Percentiles rank a stretch among this genome's conserved stretches.
Conservation (phyloP, 1,284 basidiomycete species). For the Rhodotorula glutinis region DNA sequence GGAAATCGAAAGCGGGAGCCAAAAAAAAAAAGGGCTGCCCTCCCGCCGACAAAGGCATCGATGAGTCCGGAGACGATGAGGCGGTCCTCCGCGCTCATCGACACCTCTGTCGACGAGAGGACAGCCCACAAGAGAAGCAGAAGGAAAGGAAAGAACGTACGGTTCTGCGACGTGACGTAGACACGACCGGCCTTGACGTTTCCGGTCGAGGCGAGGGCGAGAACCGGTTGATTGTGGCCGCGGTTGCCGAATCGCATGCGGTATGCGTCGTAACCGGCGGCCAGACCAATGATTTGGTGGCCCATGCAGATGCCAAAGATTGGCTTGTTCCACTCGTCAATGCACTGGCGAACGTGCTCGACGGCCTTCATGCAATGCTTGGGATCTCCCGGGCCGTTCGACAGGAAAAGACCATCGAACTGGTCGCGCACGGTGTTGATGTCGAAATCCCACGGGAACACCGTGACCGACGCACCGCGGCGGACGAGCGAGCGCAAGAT, state of each 20-base stretch:
- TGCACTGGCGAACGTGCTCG: constrained; percentile 70
- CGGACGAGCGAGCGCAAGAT: constrained; percentile 89
- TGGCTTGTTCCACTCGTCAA: constrained; percentile 85
- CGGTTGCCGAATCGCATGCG: constrained; percentile 97
- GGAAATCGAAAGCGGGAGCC: too few relatives aligned
- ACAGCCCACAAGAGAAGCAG: not conserved
- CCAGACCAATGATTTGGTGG: constrained; percentile 94
- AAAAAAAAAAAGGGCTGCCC: too few relatives aligned
- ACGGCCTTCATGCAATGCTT: constrained; percentile 83
- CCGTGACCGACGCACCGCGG: constrained; percentile 85
- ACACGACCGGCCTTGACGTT: constrained; percentile 92
- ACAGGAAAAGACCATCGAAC: constrained; percentile 92
- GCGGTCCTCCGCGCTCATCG: not conserved
- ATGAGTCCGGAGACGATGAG: too few relatives aligned
- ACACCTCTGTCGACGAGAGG: not conserved
- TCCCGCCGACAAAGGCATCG: too few relatives aligned
- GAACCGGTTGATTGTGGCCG: constrained; percentile 98
- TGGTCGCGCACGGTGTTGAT: constrained; percentile 86
- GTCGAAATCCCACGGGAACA: constrained; percentile 95
- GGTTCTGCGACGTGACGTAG: constrained; percentile 75
- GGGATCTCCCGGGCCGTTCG: constrained; percentile 95
- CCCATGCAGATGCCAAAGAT: constrained; percentile 99
- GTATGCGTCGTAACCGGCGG: constrained; percentile 92
- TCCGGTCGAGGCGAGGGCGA: constrained; percentile 83
- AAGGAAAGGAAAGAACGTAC: constrained; percentile 52